Evolutionary conservation across 768 basidiomycete genomes (phyloP).

Genomic region (Chalciporus chontae): DNA sequence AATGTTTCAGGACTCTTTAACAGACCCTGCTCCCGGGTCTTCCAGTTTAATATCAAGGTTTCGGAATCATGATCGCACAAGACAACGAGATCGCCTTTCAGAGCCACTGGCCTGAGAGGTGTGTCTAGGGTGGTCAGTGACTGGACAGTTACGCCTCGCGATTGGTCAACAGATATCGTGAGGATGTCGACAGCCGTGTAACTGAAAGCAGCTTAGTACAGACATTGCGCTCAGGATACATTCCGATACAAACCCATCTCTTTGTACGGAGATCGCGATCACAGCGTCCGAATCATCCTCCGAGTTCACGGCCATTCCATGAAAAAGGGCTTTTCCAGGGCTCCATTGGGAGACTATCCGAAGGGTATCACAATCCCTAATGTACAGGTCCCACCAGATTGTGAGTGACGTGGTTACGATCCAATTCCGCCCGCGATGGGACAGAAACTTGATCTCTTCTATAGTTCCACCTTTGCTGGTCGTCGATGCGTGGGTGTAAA

Average conservation of each 20-base stretch:
- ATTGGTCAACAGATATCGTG: conserved; percentile 11
- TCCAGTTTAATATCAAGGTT: conserved; percentile 58
- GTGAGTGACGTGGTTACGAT: conserved; percentile 53
- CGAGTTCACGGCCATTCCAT: conserved; percentile 48
- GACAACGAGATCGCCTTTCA: conserved; percentile 51
- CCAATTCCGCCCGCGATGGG: conserved; percentile 40
- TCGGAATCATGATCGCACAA: conserved; percentile 50
- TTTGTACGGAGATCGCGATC: conserved; percentile 49
- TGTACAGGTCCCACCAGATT: conserved; percentile 56
- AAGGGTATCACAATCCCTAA: conserved; percentile 45
- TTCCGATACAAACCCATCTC: conserved; percentile 40
- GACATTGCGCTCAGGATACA: neutral
- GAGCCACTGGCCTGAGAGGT: conserved; percentile 41
- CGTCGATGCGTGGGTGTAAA: conserved; percentile 18
- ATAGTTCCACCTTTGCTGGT: conserved; percentile 40
- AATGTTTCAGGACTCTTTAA: conserved; percentile 37
- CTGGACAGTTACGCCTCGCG: conserved; percentile 24
- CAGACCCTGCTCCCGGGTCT: conserved; percentile 41
- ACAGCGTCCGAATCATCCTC: conserved; percentile 42
- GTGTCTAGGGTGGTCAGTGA: conserved; percentile 36
- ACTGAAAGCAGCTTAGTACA: conserved; percentile 18
- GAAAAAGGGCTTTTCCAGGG: conserved; percentile 49
- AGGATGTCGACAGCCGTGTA: conserved; percentile 29
- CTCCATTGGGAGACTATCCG: conserved; percentile 46
- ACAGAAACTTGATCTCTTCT: conserved; percentile 52